Percentiles rank a stretch among this genome's conserved stretches.
Evolutionary conservation across 352 stramenopile genomes (phyloP).

Genomic region (Pythium periplocum): DNA sequence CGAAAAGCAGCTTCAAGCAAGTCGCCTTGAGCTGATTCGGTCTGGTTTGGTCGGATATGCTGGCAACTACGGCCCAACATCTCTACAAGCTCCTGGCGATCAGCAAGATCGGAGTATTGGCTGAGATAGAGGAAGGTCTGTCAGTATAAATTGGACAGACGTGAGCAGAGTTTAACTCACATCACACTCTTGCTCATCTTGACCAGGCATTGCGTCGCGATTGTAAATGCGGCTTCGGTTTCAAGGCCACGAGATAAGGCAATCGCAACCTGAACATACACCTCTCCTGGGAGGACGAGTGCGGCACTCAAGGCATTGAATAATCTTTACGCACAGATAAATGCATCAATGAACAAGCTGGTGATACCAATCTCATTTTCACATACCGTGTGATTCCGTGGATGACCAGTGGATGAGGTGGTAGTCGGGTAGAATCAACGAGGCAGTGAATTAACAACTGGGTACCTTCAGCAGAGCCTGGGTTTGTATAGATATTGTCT

Average conservation of each 20-base stretch:
- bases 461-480: constrained; percentile 31
- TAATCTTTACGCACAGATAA: constrained; percentile 34
- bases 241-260: constrained; percentile 46
- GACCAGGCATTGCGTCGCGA: constrained; percentile 44
- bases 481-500: background rate
- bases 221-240: constrained; percentile 32
- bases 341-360: constrained; percentile 6
- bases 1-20: constrained; percentile 66
- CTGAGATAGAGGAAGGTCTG: constrained; percentile 19
- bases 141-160: background rate
- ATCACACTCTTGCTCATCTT: constrained; percentile 43
- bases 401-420: constrained; percentile 55
- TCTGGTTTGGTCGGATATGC: constrained; percentile 4
- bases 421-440: constrained; percentile 33
- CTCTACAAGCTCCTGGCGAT: constrained; percentile 37
- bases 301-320: constrained; percentile 49
- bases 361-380: background rate
- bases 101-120: constrained; percentile 55
- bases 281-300: constrained; percentile 40
- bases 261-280: constrained; percentile 37
- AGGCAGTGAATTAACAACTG: constrained; percentile 51
- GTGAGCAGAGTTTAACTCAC: constrained; percentile 21
- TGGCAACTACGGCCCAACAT: constrained; percentile 6
- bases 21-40: constrained; percentile 21
- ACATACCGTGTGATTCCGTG: constrained; percentile 46